Percentiles rank a stretch among this genome's conserved stretches.
phyloP scores from a whole-genome alignment of 768 basidiomycete species.

The Suillus subaureus region DNA sequence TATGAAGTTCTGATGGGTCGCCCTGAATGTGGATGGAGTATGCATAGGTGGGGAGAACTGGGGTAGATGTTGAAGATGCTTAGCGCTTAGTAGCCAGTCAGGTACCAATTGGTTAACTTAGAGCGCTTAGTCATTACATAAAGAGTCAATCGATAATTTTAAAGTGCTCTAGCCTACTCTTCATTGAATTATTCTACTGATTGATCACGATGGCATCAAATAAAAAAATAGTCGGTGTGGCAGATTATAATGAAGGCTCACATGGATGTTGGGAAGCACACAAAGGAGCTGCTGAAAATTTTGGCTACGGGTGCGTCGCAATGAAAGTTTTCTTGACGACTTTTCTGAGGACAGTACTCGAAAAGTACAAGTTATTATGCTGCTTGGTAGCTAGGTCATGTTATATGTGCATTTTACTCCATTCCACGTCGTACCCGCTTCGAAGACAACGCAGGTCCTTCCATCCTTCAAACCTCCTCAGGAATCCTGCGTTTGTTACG shows the following conservation, averaged over 20 bases:
- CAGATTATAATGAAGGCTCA: slow-evolving; percentile 83
- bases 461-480: not conserved
- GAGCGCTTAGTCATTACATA: not conserved
- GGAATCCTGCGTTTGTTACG: not conserved
- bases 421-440: not conserved
- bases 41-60: too few species aligned
- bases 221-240: slow-evolving; percentile 82
- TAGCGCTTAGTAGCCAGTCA: too few species aligned
- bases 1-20: not conserved
- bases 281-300: slow-evolving; percentile 63
- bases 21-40: not conserved
- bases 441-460: not conserved
- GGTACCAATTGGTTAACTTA: too few species aligned
- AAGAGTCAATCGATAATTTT: too few species aligned
- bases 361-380: not conserved
- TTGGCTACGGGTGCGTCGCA: slow-evolving; percentile 53
- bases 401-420: not conserved
- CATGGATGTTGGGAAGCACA: slow-evolving; percentile 64
- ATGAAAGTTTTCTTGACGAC: slow-evolving; percentile 12
- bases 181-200: not conserved
- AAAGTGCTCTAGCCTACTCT: not conserved
- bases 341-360: not conserved
- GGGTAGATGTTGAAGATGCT: too few species aligned
- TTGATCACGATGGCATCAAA: slow-evolving; percentile 41
- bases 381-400: not conserved